Conservation (phyloP, 1,284 basidiomycete species). For the Cryptococcus floricola region DNA sequence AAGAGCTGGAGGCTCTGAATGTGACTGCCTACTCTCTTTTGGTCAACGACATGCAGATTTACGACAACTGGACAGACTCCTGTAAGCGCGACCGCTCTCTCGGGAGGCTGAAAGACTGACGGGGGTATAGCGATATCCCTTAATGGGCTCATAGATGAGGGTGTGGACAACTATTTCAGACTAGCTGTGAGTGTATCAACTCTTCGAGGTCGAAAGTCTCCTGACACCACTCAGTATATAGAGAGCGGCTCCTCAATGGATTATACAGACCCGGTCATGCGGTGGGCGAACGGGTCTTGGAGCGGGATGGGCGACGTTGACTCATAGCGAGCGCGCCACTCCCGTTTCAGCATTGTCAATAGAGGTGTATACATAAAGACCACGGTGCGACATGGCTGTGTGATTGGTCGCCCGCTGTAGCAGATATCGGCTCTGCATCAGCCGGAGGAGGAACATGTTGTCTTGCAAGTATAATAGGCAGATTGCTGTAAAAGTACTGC, state of each 20-base stretch:
- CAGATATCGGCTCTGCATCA: too few species aligned
- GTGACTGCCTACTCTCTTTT: constrained; percentile 23
- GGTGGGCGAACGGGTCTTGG: constrained; percentile 11
- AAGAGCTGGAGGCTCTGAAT: constrained; percentile 11
- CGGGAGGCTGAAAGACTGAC: not conserved
- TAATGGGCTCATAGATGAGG: constrained; percentile 1
- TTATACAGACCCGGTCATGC: constrained; percentile 23
- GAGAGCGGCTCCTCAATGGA: constrained; percentile 29
- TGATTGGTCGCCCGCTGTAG: too few species aligned
- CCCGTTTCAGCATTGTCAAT: too few species aligned
- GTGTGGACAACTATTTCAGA: constrained; percentile 31
- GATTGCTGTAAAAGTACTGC: too few species aligned
- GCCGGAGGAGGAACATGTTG: too few species aligned
- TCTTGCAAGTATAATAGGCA: too few species aligned
- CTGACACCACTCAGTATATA: constrained; percentile 15
- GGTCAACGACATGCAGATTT: constrained; percentile 30
- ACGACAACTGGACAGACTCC: constrained; percentile 8
- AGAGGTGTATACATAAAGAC: too few species aligned
- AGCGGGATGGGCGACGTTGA: not conserved
- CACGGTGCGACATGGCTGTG: too few species aligned
- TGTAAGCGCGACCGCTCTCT: constrained; percentile 9
- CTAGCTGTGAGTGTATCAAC: constrained; percentile 29
- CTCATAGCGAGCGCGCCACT: too few species aligned
- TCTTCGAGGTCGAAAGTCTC: not conserved
- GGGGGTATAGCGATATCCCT: constrained; percentile 10